These are phyloP conservation scores for Blepharisma stoltei DNA, from an alignment of 73 alveolate species.

Conservation along the genomic window DNA sequence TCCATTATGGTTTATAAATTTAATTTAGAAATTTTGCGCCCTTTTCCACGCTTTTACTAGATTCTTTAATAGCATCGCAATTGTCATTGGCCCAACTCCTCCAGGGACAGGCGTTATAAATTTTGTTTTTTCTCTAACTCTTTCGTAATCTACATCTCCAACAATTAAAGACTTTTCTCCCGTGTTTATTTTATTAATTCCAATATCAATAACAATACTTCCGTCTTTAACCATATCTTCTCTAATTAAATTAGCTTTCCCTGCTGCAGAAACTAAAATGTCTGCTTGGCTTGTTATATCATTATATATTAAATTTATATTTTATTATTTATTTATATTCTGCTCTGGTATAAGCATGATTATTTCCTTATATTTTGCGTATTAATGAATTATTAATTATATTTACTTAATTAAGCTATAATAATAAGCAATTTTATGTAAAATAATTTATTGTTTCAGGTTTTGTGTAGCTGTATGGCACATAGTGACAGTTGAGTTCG, in stretches of 20 bases:
- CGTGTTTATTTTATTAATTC: constrained; percentile 48
- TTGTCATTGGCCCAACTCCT: constrained; percentile 91
- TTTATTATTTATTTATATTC: too few species aligned
- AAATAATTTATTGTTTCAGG: constrained; percentile 44
- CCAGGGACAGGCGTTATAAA: constrained; percentile 86
- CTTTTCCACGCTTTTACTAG: constrained; percentile 39
- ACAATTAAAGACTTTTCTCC: constrained; percentile 25
- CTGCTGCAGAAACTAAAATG: constrained; percentile 63
- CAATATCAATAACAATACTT: constrained; percentile 68
- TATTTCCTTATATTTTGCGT: too few species aligned
- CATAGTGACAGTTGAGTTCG: constrained; percentile 60
- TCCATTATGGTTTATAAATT: too few species aligned
- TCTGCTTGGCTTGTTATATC: constrained; percentile 55
- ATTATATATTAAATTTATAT: too few species aligned
- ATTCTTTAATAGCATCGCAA: constrained; percentile 76
- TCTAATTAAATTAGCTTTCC: constrained; percentile 56
- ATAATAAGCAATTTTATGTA: too few species aligned
- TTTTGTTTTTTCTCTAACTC: constrained; percentile 30
- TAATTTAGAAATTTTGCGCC: too few species aligned
- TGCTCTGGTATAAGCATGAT: too few species aligned
- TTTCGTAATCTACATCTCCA: constrained; percentile 44
- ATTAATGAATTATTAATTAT: too few species aligned
- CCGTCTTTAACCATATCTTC: constrained; percentile 71
- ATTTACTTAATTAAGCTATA: too few species aligned
- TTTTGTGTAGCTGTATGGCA: constrained; percentile 67